Conservation (phyloP, 176 grass and related monocot species). For the Ampelocalamus luodianensis region DNA sequence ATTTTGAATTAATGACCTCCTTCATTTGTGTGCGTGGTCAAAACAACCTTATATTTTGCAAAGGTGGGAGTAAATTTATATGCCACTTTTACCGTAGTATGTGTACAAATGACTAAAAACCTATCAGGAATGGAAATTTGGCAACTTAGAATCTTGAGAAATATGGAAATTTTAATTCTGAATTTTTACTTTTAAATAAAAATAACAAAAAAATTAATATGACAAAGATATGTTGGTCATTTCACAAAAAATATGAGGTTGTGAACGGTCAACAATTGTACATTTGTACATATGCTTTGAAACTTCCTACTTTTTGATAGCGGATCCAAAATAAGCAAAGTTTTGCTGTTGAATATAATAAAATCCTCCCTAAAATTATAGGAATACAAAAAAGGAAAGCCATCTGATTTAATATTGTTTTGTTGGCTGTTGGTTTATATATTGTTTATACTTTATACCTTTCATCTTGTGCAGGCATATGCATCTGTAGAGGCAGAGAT, state of each 20-base stretch:
- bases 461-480: constrained; percentile 70
- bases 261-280: background rate
- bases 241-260: background rate
- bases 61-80: constrained; percentile 12
- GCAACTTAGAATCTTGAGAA: background rate
- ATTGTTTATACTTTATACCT: constrained; percentile 16
- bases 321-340: background rate
- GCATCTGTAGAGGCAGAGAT: constrained; percentile 87
- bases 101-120: background rate
- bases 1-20: background rate
- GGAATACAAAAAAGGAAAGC: constrained; percentile 18
- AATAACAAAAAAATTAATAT: background rate
- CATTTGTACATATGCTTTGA: background rate
- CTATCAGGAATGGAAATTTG: background rate
- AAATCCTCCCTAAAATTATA: background rate
- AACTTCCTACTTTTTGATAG: constrained; percentile 11
- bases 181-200: constrained; percentile 26
- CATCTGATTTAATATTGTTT: background rate
- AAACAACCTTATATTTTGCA: constrained; percentile 18
- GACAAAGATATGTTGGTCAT: background rate
- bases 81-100: background rate
- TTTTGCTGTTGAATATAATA: constrained; percentile 10
- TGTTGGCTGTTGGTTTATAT: constrained; percentile 19
- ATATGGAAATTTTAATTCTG: constrained; percentile 14
- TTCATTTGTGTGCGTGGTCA: background rate